These are phyloP conservation scores for Saccharum hybrid DNA, from an alignment of 202 grass and related monocot species.

Conservation along the genomic window DNA sequence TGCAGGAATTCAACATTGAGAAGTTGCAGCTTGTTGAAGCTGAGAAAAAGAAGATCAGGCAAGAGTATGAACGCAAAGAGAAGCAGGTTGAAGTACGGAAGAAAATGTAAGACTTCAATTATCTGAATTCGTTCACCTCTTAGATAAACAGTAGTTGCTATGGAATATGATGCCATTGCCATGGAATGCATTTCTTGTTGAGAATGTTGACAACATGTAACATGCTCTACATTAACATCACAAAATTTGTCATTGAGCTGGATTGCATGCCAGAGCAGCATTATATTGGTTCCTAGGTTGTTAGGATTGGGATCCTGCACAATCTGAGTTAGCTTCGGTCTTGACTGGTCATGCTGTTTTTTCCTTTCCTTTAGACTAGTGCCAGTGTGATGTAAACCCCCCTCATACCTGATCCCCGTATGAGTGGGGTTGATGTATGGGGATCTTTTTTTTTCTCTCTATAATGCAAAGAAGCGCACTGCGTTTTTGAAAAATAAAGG, in stretches of 20 bases:
- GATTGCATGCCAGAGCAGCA: neutral
- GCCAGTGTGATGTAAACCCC: too few relatives aligned
- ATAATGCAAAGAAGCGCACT: too few relatives aligned
- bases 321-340: too few relatives aligned
- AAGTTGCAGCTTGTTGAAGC: slow-evolving; percentile 98
- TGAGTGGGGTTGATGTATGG: too few relatives aligned
- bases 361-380: too few relatives aligned
- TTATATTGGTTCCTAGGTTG: neutral
- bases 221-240: neutral
- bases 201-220: slow-evolving; percentile 18
- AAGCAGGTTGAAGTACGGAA: slow-evolving; percentile 95
- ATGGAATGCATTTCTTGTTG: slow-evolving; percentile 2
- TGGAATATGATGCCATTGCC: slow-evolving; percentile 23
- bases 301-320: neutral
- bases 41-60: slow-evolving; percentile 99
- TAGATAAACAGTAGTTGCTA: neutral
- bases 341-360: too few relatives aligned
- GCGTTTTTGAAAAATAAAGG: too few relatives aligned
- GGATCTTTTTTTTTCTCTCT: too few relatives aligned
- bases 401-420: too few relatives aligned
- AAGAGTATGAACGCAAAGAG: slow-evolving; percentile 96
- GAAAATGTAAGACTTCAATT: slow-evolving; percentile 76
- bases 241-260: slow-evolving; percentile 21
- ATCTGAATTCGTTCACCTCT: slow-evolving; percentile 17
- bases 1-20: slow-evolving; percentile 97